Evolutionary conservation across 768 basidiomycete species (phyloP), one percentile per base, ranked within the genome.

Genomic region (Lyophyllum decastes): DNA sequence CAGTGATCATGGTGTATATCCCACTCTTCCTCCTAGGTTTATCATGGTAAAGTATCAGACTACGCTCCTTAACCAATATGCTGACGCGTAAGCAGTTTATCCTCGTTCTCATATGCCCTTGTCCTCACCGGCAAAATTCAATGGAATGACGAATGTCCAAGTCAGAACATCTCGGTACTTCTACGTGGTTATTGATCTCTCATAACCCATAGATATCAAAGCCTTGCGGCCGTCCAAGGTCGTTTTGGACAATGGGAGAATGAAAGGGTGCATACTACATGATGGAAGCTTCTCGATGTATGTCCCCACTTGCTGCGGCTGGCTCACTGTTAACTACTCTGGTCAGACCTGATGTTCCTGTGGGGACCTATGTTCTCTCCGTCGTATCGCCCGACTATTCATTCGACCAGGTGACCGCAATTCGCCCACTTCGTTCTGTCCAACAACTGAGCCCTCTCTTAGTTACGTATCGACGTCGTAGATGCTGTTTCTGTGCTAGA

Each of bases 261-360:
- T 78, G 52, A 75, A 72, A 49, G 88, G 81, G 40, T 75, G 82
- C 56, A 70, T 93, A 48, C 79, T 77, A 19, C 73, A 69, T 24
- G 73, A 83, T 63, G 91, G 91, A 44, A 74, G 71, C 46, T 93
- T 92, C 67, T 69, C 74, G 33, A 90, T 93, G 91, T 90, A 66
- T 59, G 86, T 66, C 46, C 25, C 35, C 40, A 52, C 9, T 44
- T 47, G 26, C 30, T 50, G 16, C 26, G 16, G 30, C 26, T 25
- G 26, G 24, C 26, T 21, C 5, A 54, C 14, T n/a, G 12, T 19
- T 50, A 27, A 55, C 35, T 21, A 48, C 49, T 48, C 10, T 17
- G n/a, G 30, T 25, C 60, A 93, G 91, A 73, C 82, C 83, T 47
- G 81, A 85, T 64, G 87, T 92, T 48, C 78, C 81, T n/a, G 69